These are phyloP conservation scores for Saccharomycopsis fodiens DNA, from an alignment of 805 yeast genomes.

Conservation along the genomic window DNA sequence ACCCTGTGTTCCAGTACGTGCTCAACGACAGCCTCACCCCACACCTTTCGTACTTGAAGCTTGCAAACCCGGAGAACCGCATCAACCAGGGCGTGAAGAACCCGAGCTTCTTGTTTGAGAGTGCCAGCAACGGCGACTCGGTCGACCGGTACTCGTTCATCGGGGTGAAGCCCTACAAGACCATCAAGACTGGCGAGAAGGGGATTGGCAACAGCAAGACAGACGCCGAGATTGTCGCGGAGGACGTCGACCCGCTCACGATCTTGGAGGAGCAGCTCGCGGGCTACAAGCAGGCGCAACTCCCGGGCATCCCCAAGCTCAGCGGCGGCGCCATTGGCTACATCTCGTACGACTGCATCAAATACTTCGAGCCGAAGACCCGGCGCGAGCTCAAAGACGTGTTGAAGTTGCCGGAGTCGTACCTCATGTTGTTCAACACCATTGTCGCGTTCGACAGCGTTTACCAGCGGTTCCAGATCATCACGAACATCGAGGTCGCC, in stretches of 20 bases:
- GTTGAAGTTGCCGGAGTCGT: slow-evolving; percentile 82
- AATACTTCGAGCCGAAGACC: slow-evolving; percentile 93
- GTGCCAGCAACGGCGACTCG: slow-evolving; percentile 83
- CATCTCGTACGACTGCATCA: slow-evolving; percentile 92
- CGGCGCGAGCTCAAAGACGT: slow-evolving; percentile 67
- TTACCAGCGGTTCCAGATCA: slow-evolving; percentile 84
- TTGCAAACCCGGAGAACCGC: slow-evolving; percentile 56
- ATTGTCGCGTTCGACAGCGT: slow-evolving; percentile 92
- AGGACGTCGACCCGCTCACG: slow-evolving; percentile 71
- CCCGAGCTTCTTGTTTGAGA: slow-evolving; percentile 71
- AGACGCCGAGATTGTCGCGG: slow-evolving; percentile 22
- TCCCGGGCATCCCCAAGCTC: slow-evolving; percentile 75
- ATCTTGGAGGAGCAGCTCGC: slow-evolving; percentile 69
- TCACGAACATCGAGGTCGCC: slow-evolving; percentile 61
- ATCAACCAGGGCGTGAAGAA: slow-evolving; percentile 38
- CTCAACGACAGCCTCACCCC: slow-evolving; percentile 79
- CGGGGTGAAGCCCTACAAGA: slow-evolving; percentile 77
- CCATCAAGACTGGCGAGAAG: slow-evolving; percentile 74
- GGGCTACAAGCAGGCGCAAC: slow-evolving; percentile 55
- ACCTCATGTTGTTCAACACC: slow-evolving; percentile 83
- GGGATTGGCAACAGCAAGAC: slow-evolving; percentile 23
- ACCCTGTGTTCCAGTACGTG: slow-evolving; percentile 72
- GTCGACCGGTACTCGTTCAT: slow-evolving; percentile 87
- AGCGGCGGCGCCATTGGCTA: slow-evolving; percentile 98
- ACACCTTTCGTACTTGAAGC: slow-evolving; percentile 80